Evolutionary conservation across 352 stramenopile species (phyloP).

Genomic region (Phytophthora sp.): DNA sequence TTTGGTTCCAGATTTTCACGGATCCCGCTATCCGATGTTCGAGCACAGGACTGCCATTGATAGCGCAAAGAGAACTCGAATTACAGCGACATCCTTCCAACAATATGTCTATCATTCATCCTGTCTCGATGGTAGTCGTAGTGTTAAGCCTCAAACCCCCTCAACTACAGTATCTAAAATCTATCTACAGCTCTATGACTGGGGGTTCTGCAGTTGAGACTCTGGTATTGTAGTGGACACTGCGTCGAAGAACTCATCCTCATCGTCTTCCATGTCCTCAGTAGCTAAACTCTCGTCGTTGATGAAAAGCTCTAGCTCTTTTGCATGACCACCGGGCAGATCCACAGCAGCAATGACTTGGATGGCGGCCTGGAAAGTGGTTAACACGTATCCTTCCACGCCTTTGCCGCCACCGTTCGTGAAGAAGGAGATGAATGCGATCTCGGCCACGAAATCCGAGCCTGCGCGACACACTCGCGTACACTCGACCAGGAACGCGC

Average conservation of each 20-base stretch:
- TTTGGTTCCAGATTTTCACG: slow-evolving; percentile 17
- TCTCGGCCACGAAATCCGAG: slow-evolving; percentile 67
- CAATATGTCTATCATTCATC: slow-evolving; percentile 21
- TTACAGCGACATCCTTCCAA: slow-evolving; percentile 9
- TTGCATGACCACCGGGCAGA: slow-evolving; percentile 50
- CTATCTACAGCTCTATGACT: slow-evolving; percentile 25
- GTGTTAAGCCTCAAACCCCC: background rate
- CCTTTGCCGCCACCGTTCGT: slow-evolving; percentile 77
- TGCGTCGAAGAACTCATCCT: slow-evolving; percentile 68
- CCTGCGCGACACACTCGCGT: slow-evolving; percentile 27
- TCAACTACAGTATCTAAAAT: slow-evolving; percentile 12
- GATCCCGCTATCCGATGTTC: background rate
- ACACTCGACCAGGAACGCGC: slow-evolving; percentile 61
- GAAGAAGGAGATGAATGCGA: slow-evolving; percentile 82
- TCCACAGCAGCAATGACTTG: slow-evolving; percentile 76
- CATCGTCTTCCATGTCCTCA: slow-evolving; percentile 39
- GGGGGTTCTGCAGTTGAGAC: slow-evolving; percentile 13
- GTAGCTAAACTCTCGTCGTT: slow-evolving; percentile 36
- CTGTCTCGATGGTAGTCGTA: slow-evolving; percentile 25
- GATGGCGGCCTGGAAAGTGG: slow-evolving; percentile 74
- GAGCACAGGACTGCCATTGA: background rate
- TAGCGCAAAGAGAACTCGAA: background rate
- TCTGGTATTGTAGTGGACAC: slow-evolving; percentile 26
- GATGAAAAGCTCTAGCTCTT: slow-evolving; percentile 64
- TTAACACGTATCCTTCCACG: slow-evolving; percentile 80